These are phyloP conservation scores for Knoxia roxburghii DNA, from an alignment of 257 asterid genomes.

Conservation along the genomic window DNA sequence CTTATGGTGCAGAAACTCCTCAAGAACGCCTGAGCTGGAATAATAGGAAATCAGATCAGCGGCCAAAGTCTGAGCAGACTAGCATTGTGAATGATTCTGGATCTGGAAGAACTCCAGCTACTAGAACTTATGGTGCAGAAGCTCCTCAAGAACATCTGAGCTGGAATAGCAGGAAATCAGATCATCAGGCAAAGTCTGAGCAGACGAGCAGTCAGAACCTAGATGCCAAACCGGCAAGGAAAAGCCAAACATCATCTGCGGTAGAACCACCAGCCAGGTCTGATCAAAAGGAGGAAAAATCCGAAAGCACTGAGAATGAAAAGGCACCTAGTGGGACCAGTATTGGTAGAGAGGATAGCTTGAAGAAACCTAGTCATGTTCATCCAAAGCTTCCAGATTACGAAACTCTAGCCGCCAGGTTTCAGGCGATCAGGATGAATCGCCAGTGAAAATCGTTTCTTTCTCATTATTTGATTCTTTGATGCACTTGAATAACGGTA, in stretches of 20 bases:
- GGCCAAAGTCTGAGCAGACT: too few species aligned
- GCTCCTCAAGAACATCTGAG: slow-evolving; percentile 24
- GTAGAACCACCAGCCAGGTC: slow-evolving; percentile 26
- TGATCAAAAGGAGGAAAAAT: slow-evolving; percentile 23
- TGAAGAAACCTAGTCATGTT: slow-evolving; percentile 68
- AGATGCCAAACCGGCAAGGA: slow-evolving; percentile 23
- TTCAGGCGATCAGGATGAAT: slow-evolving; percentile 46
- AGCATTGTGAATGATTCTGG: slow-evolving; percentile 28
- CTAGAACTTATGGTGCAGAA: slow-evolving; percentile 11
- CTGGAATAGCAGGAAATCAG: slow-evolving; percentile 21
- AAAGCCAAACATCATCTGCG: slow-evolving; percentile 27
- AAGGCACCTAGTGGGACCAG: slow-evolving; percentile 21
- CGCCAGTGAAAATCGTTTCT: slow-evolving; percentile 17
- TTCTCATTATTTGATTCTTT: slow-evolving; percentile 5
- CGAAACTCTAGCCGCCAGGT: slow-evolving; percentile 40
- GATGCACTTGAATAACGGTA: too few species aligned
- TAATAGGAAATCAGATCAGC: too few species aligned
- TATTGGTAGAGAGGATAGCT: slow-evolving; percentile 31
- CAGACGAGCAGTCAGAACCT: slow-evolving; percentile 31
- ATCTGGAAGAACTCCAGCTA: slow-evolving; percentile 23
- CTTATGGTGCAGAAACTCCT: slow-evolving; percentile 23
- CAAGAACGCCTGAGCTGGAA: slow-evolving; percentile 16
- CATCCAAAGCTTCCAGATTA: slow-evolving; percentile 93
- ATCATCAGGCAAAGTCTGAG: slow-evolving; percentile 24
- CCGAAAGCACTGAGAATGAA: slow-evolving; percentile 19